phyloP scores from a whole-genome alignment of 108 stramenopile genomes.

The Cyclostephanos invisitatus region DNA sequence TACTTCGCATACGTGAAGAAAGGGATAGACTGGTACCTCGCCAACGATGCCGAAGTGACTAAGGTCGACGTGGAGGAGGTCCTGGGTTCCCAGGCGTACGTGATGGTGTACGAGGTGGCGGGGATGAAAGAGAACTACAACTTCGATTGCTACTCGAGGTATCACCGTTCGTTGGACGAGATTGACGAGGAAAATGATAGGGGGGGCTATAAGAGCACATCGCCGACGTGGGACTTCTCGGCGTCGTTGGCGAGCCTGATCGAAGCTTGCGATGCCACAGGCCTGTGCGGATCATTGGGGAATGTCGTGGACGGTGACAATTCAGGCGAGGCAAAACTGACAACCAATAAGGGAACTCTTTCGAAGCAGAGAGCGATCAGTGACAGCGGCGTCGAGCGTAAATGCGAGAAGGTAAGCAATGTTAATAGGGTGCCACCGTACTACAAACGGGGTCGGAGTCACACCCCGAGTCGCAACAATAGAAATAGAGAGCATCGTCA shows the following conservation, averaged over 20 bases:
- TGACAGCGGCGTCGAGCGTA: neutral
- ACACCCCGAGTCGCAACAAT: slow-evolving; percentile 35
- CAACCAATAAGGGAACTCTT: neutral
- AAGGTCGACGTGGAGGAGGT: slow-evolving; percentile 71
- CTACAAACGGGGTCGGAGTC: slow-evolving; percentile 49
- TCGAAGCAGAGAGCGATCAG: neutral
- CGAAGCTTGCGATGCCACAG: slow-evolving; percentile 38
- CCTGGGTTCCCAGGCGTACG: slow-evolving; percentile 80
- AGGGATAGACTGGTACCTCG: slow-evolving; percentile 72
- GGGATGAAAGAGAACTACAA: slow-evolving; percentile 54
- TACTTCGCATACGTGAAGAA: slow-evolving; percentile 81
- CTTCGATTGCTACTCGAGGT: slow-evolving; percentile 50
- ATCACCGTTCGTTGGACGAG: slow-evolving; percentile 40
- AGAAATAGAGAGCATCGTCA: slow-evolving; percentile 17
- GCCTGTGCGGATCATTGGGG: slow-evolving; percentile 26
- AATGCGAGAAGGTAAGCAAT: slow-evolving; percentile 4
- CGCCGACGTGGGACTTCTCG: slow-evolving; percentile 40
- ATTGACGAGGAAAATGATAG: slow-evolving; percentile 12
- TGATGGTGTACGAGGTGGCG: slow-evolving; percentile 64
- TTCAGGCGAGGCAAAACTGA: neutral
- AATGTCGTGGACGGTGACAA: slow-evolving; percentile 10
- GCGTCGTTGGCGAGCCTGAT: slow-evolving; percentile 24
- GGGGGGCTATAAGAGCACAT: neutral
- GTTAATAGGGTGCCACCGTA: slow-evolving; percentile 18
- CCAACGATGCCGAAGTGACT: slow-evolving; percentile 72